Evolutionary conservation across 2,329 filamentous ascomycete species (phyloP).

Genomic region (Sporothrix luriei): DNA sequence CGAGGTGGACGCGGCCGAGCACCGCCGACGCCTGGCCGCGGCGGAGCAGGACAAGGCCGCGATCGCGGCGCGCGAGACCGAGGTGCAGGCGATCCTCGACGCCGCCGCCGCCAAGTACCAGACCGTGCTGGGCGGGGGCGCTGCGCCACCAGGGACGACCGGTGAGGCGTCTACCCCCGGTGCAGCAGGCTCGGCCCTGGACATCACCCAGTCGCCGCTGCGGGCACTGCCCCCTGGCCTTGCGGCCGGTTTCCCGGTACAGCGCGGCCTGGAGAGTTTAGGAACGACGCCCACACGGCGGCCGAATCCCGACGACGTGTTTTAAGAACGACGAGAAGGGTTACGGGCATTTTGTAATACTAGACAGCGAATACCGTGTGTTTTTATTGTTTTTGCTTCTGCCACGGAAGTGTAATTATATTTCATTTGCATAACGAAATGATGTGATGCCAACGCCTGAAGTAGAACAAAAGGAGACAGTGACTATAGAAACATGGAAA

Average conservation of each 20-base stretch:
- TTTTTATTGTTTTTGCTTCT: constrained; percentile 1
- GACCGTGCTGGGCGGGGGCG: constrained; percentile 46
- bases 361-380: constrained; percentile 21
- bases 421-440: constrained; percentile 20
- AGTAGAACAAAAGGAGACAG: background rate
- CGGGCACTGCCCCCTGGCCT: constrained; percentile 39
- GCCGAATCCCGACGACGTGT: constrained; percentile 40
- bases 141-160: constrained; percentile 27
- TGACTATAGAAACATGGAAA: constrained; percentile 16
- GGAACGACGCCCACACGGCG: constrained; percentile 49
- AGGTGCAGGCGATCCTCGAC: constrained; percentile 78
- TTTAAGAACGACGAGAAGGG: constrained; percentile 19
- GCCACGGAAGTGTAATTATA: background rate
- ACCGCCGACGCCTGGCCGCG: constrained; percentile 65
- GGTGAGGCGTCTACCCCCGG: background rate
- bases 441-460: constrained; percentile 28
- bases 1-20: constrained; percentile 63
- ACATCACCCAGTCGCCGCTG: constrained; percentile 36
- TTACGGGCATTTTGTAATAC: background rate
- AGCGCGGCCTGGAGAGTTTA: constrained; percentile 53
- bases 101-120: constrained; percentile 72
- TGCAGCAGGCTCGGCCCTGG: background rate
- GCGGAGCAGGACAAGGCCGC: constrained; percentile 69
- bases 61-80: constrained; percentile 68
- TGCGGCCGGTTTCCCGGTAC: constrained; percentile 39